Evolutionary conservation across 768 basidiomycete species (phyloP), one percentile per base, ranked within the genome.

Genomic region (Tricholoma furcatifolium): DNA sequence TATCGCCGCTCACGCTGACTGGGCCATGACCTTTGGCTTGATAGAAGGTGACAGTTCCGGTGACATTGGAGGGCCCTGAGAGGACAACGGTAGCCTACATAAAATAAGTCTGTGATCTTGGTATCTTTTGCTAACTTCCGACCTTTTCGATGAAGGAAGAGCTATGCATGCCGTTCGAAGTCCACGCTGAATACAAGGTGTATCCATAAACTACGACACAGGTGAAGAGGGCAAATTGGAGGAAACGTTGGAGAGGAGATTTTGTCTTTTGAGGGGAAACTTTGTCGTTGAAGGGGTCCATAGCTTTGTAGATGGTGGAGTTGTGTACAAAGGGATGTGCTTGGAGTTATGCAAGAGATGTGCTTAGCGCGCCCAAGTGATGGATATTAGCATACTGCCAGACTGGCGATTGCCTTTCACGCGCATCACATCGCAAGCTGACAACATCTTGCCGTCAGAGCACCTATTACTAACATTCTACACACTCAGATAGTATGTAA

Each of bases 11-110:
- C 36, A 93, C 69, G 12, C 70, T 80, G 44, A 89, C 85, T 21
- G 82, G 77, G 2, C 75, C 78, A 50, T 63, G 65, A 55, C 67
- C 65, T 15, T 72, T 64, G 2, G 71, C 49, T 66, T 92, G 90
- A 24, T 75, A 72, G 67, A 93, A 91, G 36, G 73, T 75, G 53
- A 91, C 80, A 4, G 77, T 82, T 36, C 91, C 91, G 36, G 71
- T 68, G 46, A 87, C 85, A 40, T 69, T 66, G 4, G 83, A 80
- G 60, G 79, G 77, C 36, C 87, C 86, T 48, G 74, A 76, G 56
- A 92, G 70, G 38, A 88, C 77, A 2, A 78, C 87, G 32, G 72
- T 60, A 7, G 73, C 70, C 70, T 71, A 31, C 36, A 8, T 23
- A 12, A 27, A 9, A 27, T 60, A 15, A 45, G 50, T 40, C n/a